Conservation (phyloP, 495 filamentous ascomycete genomes). For the Staphylotrichum tortipilum region DNA sequence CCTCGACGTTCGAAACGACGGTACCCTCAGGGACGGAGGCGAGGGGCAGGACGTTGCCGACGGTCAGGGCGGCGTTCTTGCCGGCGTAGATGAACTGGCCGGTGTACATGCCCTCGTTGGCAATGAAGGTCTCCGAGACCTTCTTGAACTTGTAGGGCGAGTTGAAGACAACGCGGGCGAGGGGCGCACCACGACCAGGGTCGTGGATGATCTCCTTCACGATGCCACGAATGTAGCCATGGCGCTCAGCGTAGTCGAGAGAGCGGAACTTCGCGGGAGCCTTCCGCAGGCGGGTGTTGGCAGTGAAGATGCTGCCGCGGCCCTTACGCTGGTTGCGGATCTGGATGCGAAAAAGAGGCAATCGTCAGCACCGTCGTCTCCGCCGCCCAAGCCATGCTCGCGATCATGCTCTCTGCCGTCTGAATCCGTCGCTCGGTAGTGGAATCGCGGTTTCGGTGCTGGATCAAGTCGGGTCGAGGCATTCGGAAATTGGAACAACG, state of each 20-base stretch:
- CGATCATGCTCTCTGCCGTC: background rate
- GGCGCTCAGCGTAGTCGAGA: slow-evolving; percentile 88
- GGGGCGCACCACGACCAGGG: slow-evolving; percentile 92
- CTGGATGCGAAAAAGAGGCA: slow-evolving; percentile 26
- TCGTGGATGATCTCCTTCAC: slow-evolving; percentile 99
- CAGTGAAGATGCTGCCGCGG: slow-evolving; percentile 91
- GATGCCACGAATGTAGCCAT: slow-evolving; percentile 93
- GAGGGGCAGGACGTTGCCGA: slow-evolving; percentile 95
- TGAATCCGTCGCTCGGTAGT: slow-evolving; percentile 14
- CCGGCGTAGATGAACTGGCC: slow-evolving; percentile 99
- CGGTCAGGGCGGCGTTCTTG: slow-evolving; percentile 90
- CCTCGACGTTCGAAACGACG: slow-evolving; percentile 96
- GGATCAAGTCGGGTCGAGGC: slow-evolving; percentile 13
- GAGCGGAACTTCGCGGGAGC: slow-evolving; percentile 75
- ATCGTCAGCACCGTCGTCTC: slow-evolving; percentile 19
- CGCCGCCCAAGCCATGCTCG: slow-evolving; percentile 1
- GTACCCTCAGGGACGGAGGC: slow-evolving; percentile 95
- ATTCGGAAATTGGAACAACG: slow-evolving; percentile 7
- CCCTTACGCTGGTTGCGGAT: slow-evolving; percentile 99
- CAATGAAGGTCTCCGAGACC: slow-evolving; percentile 94
- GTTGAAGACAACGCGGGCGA: slow-evolving; percentile 93
- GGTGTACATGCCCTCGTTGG: slow-evolving; percentile 99
- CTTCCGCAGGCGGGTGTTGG: slow-evolving; percentile 86
- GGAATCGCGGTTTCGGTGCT: slow-evolving; percentile 10
- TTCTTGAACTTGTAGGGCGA: slow-evolving; percentile 83